Conservation (phyloP, 306 rosid species). For the Acacia melanoxylon region DNA sequence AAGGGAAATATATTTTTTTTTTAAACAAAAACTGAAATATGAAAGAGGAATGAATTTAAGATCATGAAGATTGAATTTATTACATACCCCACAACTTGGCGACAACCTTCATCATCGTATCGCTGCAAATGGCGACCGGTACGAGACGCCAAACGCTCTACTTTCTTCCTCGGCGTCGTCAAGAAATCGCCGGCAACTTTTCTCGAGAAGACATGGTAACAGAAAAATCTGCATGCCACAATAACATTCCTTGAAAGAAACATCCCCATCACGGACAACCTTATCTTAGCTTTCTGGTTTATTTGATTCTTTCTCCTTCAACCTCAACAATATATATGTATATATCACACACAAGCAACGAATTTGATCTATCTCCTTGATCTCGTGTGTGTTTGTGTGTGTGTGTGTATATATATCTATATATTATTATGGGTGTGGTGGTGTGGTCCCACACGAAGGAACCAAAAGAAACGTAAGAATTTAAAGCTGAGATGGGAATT, state of each 20-base stretch:
- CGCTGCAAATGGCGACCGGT: slow-evolving; percentile 83
- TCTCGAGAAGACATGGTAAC: slow-evolving; percentile 38
- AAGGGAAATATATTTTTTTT: no score
- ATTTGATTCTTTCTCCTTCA: background rate
- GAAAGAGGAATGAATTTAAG: no score
- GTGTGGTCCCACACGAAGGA: background rate
- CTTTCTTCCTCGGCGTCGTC: slow-evolving; percentile 43
- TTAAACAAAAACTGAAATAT: no score
- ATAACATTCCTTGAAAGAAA: slow-evolving; percentile 45
- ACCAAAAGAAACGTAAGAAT: background rate
- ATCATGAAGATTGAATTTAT: background rate
- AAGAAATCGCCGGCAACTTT: slow-evolving; percentile 39
- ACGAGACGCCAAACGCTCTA: slow-evolving; percentile 64
- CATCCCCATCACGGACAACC: slow-evolving; percentile 52
- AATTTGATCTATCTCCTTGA: background rate
- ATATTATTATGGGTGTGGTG: background rate
- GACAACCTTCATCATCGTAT: slow-evolving; percentile 61
- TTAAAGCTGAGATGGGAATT: background rate
- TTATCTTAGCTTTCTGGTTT: no score
- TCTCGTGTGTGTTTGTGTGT: background rate
- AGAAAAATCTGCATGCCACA: slow-evolving; percentile 39
- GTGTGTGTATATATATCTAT: background rate
- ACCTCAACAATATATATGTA: background rate
- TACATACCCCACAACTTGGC: slow-evolving; percentile 89
- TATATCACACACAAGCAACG: background rate